Base-by-base conservation (phyloP, 1,284 basidiomycete species). In the Prillingera fragicola region DNA sequence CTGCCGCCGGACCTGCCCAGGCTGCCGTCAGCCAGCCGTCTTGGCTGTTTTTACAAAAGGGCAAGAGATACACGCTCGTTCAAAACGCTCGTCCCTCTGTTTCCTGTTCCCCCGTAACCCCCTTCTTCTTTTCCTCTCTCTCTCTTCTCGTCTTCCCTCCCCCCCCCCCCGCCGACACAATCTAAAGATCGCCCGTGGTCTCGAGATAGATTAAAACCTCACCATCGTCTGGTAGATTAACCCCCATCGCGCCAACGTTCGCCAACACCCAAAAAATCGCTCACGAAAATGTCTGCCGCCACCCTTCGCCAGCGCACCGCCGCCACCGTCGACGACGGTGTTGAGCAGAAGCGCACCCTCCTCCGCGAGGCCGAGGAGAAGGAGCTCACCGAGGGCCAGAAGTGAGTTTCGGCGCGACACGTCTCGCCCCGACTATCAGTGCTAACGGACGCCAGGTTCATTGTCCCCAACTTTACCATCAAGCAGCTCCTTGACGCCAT, bases 401-500 rank as follows among this genome's bases (percentile, higher is more conserved):
- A 63, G 63, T 69, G 56, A 43, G 64, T 64, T n/a, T n/a, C n/a
- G n/a, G n/a, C n/a, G n/a, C n/a, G n/a, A n/a, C n/a, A n/a, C n/a
- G n/a, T n/a, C n/a, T n/a, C n/a, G n/a, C n/a, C n/a, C n/a, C n/a
- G n/a, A n/a, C n/a, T n/a, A n/a, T n/a, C n/a, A n/a, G n/a, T n/a
- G n/a, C n/a, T n/a, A n/a, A n/a, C n/a, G n/a, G 40, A 42, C 40
- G 7, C 0, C 46, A 63, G 63, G 47, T 71, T 71, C 54, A 54
- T 67, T 41, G 60, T 70, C 29, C 68, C 69, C 45, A 63, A 67
- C 59, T 71, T 61, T 48, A 69, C 69, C 48, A 62, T 67, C 61
- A 71, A 71, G 62, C 68, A 71, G 62, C 72, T 96, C 49, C 78
- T 96, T 44, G 81, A 80, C 42, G 81, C 80, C 24, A 95, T 97